Evolutionary conservation across 371 early-diverging fungal genomes (phyloP), one percentile per base, ranked within the genome.

Genomic region (Mortierella sp.): DNA sequence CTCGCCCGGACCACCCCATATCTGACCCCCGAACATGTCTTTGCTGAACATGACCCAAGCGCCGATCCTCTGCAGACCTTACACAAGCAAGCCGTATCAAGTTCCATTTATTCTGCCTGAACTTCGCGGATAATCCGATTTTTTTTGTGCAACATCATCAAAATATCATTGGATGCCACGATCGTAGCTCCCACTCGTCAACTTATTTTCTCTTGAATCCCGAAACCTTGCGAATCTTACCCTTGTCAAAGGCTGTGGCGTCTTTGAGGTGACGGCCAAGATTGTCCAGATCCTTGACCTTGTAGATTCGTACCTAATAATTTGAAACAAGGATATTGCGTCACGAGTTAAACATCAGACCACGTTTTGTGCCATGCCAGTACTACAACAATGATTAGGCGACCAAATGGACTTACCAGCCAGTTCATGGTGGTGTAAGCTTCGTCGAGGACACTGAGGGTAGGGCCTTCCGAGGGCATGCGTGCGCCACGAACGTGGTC

Each of bases 251-350:
- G 2, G 79, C 81, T 7, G 88, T 81, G 14, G 95, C 95, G 10
- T 90, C 88, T 54, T 85, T 81, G 59, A 95, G 81, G 17, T 88
- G 76, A 61, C 97, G 83, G 3, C 98, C 99, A 17, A 98, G 79
- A 73, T 88, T 91, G 79, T 99, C 99, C 46, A 92, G 86, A 34
- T 92, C 88, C 80, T 97, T 97, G 73, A 98, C 97, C 72, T 94
- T 91, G 84, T 95, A 99, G 57, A 99, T 94, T 40, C 99, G 87
- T n/a, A 96, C 98, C 44, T 43, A 43, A 9, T 17, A 16, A 39
- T 10, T 19, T 19, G 16, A 3, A 43, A 16, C 9, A 43, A n/a
- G 14, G n/a, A 43, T 16, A n/a, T 7, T 39, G 10, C 7, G 39
- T 39, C 39, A 14, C 39, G n/a, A n/a, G n/a, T n/a, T n/a, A n/a